Conservation (phyloP, 768 basidiomycete genomes). For the Hericium alpestre region DNA sequence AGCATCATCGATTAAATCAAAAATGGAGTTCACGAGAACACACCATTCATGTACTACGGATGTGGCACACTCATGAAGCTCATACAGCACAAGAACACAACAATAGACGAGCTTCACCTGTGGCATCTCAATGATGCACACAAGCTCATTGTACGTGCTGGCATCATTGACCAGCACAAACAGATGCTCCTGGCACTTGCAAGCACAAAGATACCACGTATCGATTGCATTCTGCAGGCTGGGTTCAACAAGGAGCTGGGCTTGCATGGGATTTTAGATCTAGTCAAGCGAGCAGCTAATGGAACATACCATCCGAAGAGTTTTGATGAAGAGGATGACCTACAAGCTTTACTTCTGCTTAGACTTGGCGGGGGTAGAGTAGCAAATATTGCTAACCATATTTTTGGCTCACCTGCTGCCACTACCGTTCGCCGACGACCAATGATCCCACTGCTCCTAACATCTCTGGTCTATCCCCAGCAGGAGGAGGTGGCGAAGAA, state of each 20-base stretch:
- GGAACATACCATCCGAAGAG: neutral
- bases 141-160: neutral
- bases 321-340: neutral
- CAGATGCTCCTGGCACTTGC: neutral
- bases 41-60: neutral
- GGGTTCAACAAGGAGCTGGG: neutral
- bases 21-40: neutral
- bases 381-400: neutral
- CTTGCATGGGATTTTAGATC: neutral
- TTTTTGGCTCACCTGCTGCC: neutral
- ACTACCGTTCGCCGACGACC: neutral
- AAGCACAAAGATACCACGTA: neutral
- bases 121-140: neutral
- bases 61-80: neutral
- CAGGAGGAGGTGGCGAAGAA: neutral
- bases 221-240: neutral
- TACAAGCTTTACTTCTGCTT: neutral
- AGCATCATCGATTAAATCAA: neutral
- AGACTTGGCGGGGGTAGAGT: neutral
- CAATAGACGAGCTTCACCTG: neutral
- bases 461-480: neutral
- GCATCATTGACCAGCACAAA: neutral
- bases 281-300: neutral
- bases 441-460: neutral
- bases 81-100: neutral